A percentile compares a stretch with the other conserved stretches of the same genome.
These are phyloP conservation scores for Wilcoxina mikolae DNA, from an alignment of 495 filamentous ascomycete species.

Conservation along the genomic window DNA sequence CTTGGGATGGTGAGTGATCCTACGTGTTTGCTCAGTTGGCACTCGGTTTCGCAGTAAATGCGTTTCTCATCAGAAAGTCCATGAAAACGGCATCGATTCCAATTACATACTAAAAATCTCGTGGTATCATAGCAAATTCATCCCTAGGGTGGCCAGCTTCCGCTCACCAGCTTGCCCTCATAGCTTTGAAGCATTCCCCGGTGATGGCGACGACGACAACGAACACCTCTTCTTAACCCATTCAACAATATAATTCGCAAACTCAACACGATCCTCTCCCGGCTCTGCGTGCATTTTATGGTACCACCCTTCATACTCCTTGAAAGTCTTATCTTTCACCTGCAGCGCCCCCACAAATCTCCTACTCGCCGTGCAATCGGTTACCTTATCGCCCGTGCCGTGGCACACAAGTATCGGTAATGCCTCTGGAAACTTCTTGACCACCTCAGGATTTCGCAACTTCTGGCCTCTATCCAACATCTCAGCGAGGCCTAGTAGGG, in stretches of 20 bases:
- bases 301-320: conserved; percentile 59
- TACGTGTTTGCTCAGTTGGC: too few relatives aligned
- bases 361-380: conserved; percentile 39
- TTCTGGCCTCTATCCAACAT: conserved; percentile 56
- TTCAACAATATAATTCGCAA: conserved; percentile 52
- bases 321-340: conserved; percentile 52
- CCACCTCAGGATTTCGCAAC: conserved; percentile 27
- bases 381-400: conserved; percentile 45
- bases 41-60: too few relatives aligned
- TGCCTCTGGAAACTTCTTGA: conserved; percentile 23
- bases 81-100: too few relatives aligned
- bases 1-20: too few relatives aligned
- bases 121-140: too few relatives aligned
- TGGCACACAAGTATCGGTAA: conserved; percentile 46
- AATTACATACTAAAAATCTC: too few relatives aligned
- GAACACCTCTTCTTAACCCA: conserved; percentile 41
- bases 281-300: conserved; percentile 67
- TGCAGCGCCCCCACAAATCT: conserved; percentile 35
- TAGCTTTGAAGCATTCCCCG: too few relatives aligned
- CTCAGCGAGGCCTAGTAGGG: conserved; percentile 54
- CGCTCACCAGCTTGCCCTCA: too few relatives aligned
- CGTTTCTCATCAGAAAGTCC: too few relatives aligned
- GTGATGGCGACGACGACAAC: too few relatives aligned
- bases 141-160: too few relatives aligned
- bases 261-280: conserved; percentile 43